phyloP scores from a whole-genome alignment of 768 basidiomycete species.

The button mushroom (Agaricus bisporus) region DNA sequence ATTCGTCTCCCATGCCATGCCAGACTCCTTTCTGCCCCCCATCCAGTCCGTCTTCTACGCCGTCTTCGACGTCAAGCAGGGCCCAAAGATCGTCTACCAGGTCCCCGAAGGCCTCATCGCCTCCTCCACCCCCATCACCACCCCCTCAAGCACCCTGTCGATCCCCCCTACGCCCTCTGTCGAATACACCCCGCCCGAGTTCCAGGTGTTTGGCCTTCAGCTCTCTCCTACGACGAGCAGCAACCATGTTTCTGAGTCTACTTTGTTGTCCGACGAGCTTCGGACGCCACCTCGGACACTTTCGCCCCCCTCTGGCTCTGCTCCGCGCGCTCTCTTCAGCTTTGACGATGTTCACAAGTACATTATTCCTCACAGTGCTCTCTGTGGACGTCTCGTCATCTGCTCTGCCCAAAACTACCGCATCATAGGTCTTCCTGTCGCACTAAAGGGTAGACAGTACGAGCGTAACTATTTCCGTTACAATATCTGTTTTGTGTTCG shows the following conservation, averaged over 20 bases:
- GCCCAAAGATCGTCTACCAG: conserved; percentile 88
- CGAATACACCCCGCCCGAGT: conserved; percentile 22
- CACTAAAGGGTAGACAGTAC: conserved; percentile 63
- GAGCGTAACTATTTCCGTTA: conserved; percentile 86
- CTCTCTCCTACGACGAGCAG: conserved; percentile 13
- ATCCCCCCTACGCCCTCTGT: conserved; percentile 34
- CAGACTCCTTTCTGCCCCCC: conserved; percentile 69
- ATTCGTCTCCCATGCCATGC: conserved; percentile 22
- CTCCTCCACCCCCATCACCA: conserved; percentile 23
- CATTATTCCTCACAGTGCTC: conserved; percentile 80
- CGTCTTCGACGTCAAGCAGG: conserved; percentile 79
- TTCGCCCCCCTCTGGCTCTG: conserved; percentile 41
- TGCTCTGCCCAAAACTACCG: conserved; percentile 78
- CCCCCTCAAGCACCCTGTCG: conserved; percentile 20
- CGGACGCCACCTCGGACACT: conserved; percentile 34
- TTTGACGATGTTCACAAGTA: conserved; percentile 91
- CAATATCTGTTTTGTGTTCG: conserved; percentile 96
- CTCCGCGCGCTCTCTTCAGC: conserved; percentile 64
- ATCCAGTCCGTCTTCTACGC: conserved; percentile 93
- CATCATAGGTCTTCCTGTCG: conserved; percentile 88
- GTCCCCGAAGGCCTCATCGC: conserved; percentile 90
- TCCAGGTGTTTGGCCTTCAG: neutral
- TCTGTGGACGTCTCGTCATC: conserved; percentile 86
- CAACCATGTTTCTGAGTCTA: conserved; percentile 30
- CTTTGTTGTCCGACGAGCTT: conserved; percentile 39